Evolutionary conservation across 1,284 basidiomycete species (phyloP).

Genomic region (Irpex sp.): DNA sequence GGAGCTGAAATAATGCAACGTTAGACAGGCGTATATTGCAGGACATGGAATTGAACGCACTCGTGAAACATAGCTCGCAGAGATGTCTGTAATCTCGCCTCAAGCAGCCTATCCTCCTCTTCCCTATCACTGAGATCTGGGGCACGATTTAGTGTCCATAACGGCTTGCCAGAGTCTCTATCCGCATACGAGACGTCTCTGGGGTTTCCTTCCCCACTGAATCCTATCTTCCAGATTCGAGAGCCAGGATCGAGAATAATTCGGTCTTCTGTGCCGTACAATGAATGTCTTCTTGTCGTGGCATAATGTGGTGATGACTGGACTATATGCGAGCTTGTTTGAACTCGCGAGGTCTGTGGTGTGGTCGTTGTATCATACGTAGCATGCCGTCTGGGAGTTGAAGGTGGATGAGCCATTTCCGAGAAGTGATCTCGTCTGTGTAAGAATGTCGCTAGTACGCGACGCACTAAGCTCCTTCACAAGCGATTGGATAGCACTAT

Average conservation of each 20-base stretch:
- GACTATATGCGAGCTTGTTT: constrained; percentile 39
- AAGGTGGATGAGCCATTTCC: constrained; percentile 23
- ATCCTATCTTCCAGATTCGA: constrained; percentile 84
- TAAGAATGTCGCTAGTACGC: neutral
- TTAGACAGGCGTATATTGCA: constrained; percentile 14
- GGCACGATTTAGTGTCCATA: constrained; percentile 63
- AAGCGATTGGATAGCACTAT: too few relatives aligned
- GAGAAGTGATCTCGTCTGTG: too few relatives aligned
- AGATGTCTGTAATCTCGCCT: constrained; percentile 63
- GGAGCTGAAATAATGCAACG: constrained; percentile 49
- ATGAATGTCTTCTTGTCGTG: constrained; percentile 71
- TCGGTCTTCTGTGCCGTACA: constrained; percentile 86
- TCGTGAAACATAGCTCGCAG: constrained; percentile 81
- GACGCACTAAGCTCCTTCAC: neutral
- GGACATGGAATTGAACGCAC: constrained; percentile 44
- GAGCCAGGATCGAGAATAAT: constrained; percentile 84
- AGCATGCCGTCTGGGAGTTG: constrained; percentile 41
- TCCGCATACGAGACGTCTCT: constrained; percentile 68
- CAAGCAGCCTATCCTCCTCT: constrained; percentile 71
- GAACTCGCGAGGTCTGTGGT: constrained; percentile 46
- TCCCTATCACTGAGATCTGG: constrained; percentile 50
- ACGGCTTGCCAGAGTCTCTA: constrained; percentile 33
- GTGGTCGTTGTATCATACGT: constrained; percentile 33
- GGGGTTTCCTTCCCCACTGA: constrained; percentile 84
- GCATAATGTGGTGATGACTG: constrained; percentile 75